Evolutionary conservation across 768 basidiomycete genomes (phyloP), one percentile per base, ranked within the genome.

Genomic region (Russula emetica): DNA sequence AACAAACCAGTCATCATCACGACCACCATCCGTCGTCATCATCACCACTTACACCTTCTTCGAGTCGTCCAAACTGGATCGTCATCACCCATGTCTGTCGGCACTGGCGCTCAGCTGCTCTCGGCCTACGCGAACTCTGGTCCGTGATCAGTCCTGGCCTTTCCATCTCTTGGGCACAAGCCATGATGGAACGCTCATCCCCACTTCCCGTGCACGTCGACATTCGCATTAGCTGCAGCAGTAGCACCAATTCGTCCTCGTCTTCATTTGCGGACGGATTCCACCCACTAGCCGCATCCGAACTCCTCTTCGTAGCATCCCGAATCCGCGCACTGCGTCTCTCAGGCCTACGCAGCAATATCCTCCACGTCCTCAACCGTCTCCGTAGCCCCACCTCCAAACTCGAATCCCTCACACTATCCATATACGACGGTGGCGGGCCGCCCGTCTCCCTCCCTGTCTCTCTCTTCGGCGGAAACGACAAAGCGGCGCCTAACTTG

Each of bases 111-210:
- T 51, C 54, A 1, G 64, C 64, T 18, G 64, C 64, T 3, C 64
- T 65, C 10, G 64, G 64, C 32, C 59, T 65, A 26, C 64, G 18
- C 64, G 30, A 56, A 32, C 59, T 65, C 32, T 65, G 64, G 64
- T 45, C 64, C 26, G 55, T 34, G 16, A 61, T 65, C 49, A 65
- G 55, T 11, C 64, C 64, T 0, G 59, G 59, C 0, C 55, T 65
- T 18, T 56, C 64, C 24, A 44, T 65, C 42, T 57, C 45, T 5
- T 65, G 64, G 64, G 54, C 64, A n/a, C 59, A 52, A 11, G 60
- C 64, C 16, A 65, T 65, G 64, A 51, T 65, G 49, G 60, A 65
- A 26, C 64, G 64, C 30, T 65, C 64, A 5, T 9, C 64, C 13
- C 64, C 64, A 11, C 59, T 65, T 16, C 49, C 60, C 14, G 53